Conservation (phyloP, 2,329 filamentous ascomycete genomes). For the Karstenula rhodostoma region DNA sequence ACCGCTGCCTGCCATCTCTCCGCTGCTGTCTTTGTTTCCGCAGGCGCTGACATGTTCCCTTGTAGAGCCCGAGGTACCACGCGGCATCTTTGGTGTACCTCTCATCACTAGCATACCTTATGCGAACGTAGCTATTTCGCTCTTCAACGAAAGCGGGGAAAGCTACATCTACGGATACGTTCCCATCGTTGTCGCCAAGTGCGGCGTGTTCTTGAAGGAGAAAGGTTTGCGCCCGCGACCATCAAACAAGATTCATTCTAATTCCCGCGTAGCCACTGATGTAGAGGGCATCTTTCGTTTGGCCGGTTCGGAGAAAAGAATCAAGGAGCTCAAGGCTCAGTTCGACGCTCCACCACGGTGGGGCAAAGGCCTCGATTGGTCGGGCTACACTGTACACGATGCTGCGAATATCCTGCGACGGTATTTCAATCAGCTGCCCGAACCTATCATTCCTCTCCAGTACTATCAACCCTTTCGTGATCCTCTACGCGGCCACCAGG, state of each 20-base stretch:
- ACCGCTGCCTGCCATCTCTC: conserved; percentile 16
- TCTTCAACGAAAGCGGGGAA: conserved; percentile 89
- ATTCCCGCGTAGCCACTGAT: conserved; percentile 73
- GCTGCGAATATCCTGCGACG: conserved; percentile 94
- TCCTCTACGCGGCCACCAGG: conserved; percentile 75
- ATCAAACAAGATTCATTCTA: conserved; percentile 24
- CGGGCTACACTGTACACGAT: conserved; percentile 97
- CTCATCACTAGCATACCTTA: conserved; percentile 95
- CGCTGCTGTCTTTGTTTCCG: conserved; percentile 20
- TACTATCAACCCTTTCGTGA: conserved; percentile 92
- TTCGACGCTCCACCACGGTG: conserved; percentile 92
- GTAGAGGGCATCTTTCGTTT: conserved; percentile 97
- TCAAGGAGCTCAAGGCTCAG: conserved; percentile 90
- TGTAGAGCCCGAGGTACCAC: conserved; percentile 56
- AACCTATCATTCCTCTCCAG: conserved; percentile 93
- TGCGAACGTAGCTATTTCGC: conserved; percentile 96
- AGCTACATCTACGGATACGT: conserved; percentile 99
- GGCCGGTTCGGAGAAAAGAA: conserved; percentile 95
- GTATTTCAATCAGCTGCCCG: conserved; percentile 94
- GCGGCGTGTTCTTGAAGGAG: conserved; percentile 95
- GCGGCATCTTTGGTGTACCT: conserved; percentile 93
- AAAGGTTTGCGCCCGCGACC: conserved; percentile 71
- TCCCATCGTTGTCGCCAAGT: conserved; percentile 97
- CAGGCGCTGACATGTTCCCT: conserved; percentile 32
- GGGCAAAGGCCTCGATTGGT: conserved; percentile 96